Evolutionary conservation across 2,329 filamentous ascomycete genomes (phyloP), one percentile per base, ranked within the genome.

Genomic region (Tolypocladium cylindrosporum): DNA sequence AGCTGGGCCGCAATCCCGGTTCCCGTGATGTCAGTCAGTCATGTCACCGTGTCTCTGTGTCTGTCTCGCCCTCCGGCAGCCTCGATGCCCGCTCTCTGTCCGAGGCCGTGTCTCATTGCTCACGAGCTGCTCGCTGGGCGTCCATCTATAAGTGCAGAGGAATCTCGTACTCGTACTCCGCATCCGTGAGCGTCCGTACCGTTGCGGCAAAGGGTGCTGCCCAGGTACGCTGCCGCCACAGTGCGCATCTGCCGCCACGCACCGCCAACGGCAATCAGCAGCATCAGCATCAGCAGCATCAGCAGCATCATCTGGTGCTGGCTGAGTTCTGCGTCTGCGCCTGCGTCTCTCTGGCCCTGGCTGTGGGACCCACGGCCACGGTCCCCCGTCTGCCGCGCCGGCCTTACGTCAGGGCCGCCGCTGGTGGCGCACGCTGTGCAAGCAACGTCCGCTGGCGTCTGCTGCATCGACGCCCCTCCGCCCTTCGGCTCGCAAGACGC

Each of bases 341-440:
- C 48, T 56, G 55, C 55, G 19, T 37, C 42, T 55, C 24, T 27
- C 24, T 27, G 24, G 48, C 40, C 31, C 21, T 14, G 36, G 41
- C 41, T 50, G 53, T 55, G 59, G 55, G 50, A 52, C 42, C 53
- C 9, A 19, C 31, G 48, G 41, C 27, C 27, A 42, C 40, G 54
- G 54, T 54, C 42, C 56, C 54, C 42, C 40, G 48, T 58, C 50
- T 34, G 31, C 50, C 52, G 36, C n/a, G 40, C 50, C 53, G 36
- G 51, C 27, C 27, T 56, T 61, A 61, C 60, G 60, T 59, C 60
- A 61, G 55, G 54, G 56, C 43, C 56, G 54, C 52, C 34, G 24
- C 54, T 40, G 11, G 48, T 55, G 27, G 48, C 48, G 27, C 48
- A 10, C 48, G 27, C 27, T 11, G 48, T 19, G 48, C 48, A n/a